Base-by-base conservation (phyloP, 1,284 basidiomycete species). In the Stereum hirsutum region DNA sequence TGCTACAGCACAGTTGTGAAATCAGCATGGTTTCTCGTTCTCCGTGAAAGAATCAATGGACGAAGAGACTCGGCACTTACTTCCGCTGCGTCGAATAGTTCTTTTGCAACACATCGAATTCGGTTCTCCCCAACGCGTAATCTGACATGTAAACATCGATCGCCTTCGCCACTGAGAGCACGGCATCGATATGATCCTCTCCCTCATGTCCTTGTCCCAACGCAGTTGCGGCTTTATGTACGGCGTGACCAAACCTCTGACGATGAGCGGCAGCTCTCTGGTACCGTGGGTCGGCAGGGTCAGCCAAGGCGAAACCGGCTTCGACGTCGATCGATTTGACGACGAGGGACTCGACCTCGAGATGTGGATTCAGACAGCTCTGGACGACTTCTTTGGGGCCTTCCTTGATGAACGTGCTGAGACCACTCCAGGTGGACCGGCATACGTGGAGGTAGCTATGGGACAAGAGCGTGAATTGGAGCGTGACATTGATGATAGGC, bases 161-260 rank as follows among this genome's bases (percentile, higher is more conserved):
- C 1, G 81, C 79, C 49, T 75, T 78, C 11, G 75, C 72, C 20
- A 88, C 72, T 25, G 69, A 68, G 25, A 86, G 71, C 48, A 96
- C 81, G 8, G 89, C 84, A 59, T 99, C 96, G 45, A 94, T 92
- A 52, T 95, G 93, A 59, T 94, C 92, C 62, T 96, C 93, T 25
- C 75, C 79, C 43, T 69, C 63, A 50, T 73, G 60, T 35, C 72
- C 72, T 51, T 71, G 68, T 36, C 73, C 73, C 44, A 92, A 63
- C n/a, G 75, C 71, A 14, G 62, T 65, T 3, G 90, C 81, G 1
- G 92, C 91, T 14, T 67, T 66, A 49, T 86, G 75, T 25, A 91
- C 63, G 14, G 89, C 64, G 33, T 78, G 63, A 2, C 89, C 92
- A 48, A 87, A 85, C 12, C 80, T 75, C 19, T 61, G 57, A 31